Base-by-base conservation (phyloP, 352 stramenopile species). In the Globisporangium takayamanum region DNA sequence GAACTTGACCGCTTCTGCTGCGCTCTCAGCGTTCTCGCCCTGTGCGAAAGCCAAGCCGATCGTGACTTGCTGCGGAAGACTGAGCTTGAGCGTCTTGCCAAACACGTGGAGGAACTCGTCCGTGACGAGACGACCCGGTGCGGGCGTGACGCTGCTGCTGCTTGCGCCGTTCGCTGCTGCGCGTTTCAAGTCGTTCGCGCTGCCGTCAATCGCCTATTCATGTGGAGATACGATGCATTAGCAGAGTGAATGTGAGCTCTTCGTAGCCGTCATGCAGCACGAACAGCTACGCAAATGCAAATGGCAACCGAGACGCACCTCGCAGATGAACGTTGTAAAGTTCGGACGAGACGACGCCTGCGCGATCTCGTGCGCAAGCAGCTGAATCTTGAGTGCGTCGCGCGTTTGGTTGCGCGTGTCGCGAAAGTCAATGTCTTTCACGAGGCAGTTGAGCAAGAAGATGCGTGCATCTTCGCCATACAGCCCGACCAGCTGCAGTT, bases 391-490 rank as follows among this genome's bases (percentile, higher is more conserved):
- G 44, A 95, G 79, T 42, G 81, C 76, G 68, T 96, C 87, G 65
- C 94, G 93, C 62, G 82, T 70, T 33, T 92, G 81, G 58, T 74
- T 76, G 55, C 87, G 83, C 51, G 81, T 67, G 64, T 96, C 85
- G 33, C 87, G 85, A 66, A 97, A 96, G 65, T 95, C 85, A 51
- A 94, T 95, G 64, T 94, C 87, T 62, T 93, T 84, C 44, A 97
- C 87, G 45, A 97, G 74, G 62, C 86, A 96, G 72, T 93, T 92
- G 53, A 97, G 74, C 53, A 97, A 60, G 64, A 96, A 97, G 65
- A 96, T 90, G 28, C 87, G 84, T 50, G 89, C 85, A 57, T 97
- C 89, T 73, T 97, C 87, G 37, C 89, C 89, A 53, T 97, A 97
- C 22, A 97, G 74, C 33, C 88, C 86, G 51, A 97, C 89, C 50